Base-by-base conservation (phyloP, 2,329 filamentous ascomycete species). In the Fusarium pininemorale region DNA sequence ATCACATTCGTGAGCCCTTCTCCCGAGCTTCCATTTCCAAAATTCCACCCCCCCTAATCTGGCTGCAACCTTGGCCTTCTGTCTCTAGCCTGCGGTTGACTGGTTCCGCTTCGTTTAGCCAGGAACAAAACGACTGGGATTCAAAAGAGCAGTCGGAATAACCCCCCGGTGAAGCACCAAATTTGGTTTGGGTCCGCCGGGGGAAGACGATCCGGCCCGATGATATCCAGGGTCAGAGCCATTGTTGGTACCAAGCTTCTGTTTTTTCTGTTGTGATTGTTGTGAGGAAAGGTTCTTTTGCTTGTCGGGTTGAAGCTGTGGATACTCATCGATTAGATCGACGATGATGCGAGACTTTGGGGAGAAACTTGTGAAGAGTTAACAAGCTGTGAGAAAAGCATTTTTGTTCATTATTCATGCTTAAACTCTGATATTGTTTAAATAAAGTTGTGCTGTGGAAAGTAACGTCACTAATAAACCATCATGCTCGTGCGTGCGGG, bases 121-220 rank as follows among this genome's bases (percentile, higher is more conserved):
- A 72, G 72, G 68, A 72, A 74, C 71, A 57, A 16, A 51, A 51
- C 30, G 58, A 56, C 66, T 45, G 39, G 70, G 70, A 70, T 73
- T 58, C 48, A 57, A 28, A 48, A 26, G 30, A 41, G 30, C 48
- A 41, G 57, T 64, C 58, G 53, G 59, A 70, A 70, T 39, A 18
- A 22, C 55, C 54, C 60, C 71, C 71, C 63, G 71, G 66, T 47
- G 60, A 55, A 50, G 58, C 50, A 69, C 70, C 71, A 30, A 57
- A 74, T 63, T 66, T 55, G 64, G 64, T 45, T 69, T 66, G 74
- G 74, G 65, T 55, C 67, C 65, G 72, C 73, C 73, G 69, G 76
- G 71, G 76, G 76, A 78, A 78, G 74, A 59, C 74, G 75, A 78
- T 77, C 76, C 76, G 76, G 76, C 66, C 76, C 76, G 76, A 77